Base-by-base conservation (phyloP, 768 basidiomycete species). In the Symmetrospora coprosmae region DNA sequence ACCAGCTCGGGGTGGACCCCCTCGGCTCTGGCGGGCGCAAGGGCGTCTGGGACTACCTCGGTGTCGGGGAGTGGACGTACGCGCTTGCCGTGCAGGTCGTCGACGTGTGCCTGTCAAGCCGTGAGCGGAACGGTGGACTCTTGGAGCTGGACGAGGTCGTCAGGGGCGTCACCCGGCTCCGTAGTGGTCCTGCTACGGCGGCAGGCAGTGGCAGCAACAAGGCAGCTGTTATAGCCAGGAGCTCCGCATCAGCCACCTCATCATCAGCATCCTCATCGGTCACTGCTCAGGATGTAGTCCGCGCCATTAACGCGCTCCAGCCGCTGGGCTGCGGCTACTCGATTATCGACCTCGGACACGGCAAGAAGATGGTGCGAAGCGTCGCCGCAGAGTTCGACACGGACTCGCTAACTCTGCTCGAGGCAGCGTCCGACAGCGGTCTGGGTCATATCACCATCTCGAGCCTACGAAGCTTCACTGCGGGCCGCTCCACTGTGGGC, bases 261-360 rank as follows among this genome's bases (percentile, higher is more conserved):
- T 50, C 56, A 23, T 39, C 33, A 13, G 74, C 76, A 58, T 80
- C 77, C 35, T 82, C 80, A n/a, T 76, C 74, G 2, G 80, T 97
- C 61, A 86, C 86, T 1, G 72, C 86, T 60, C 74, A 77, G 4
- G 73, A 76, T 65, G 77, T 86, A 68, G 66, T 83, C 9, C 81
- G 77, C 63, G 73, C 73, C 2, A 75, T 91, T 40, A 82, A 87
- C 67, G 85, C 87, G 1, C 78, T 99, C 11, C 79, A 84, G 64
- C 88, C 90, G 0, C 79, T 97, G 2, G 84, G 85, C 11, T 83
- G 87, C n/a, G 94, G 94, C 2, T 96, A 96, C 72, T 81, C 86
- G 65, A 79, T 92, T 21, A 75, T 91, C 46, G 79, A 81, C 19
- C 76, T 89, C 35, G 82, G 80, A n/a, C n/a, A n/a, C n/a, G 79